Base-by-base conservation (phyloP, 371 early-diverging fungal species). In the Apophysomyces variabilis region DNA sequence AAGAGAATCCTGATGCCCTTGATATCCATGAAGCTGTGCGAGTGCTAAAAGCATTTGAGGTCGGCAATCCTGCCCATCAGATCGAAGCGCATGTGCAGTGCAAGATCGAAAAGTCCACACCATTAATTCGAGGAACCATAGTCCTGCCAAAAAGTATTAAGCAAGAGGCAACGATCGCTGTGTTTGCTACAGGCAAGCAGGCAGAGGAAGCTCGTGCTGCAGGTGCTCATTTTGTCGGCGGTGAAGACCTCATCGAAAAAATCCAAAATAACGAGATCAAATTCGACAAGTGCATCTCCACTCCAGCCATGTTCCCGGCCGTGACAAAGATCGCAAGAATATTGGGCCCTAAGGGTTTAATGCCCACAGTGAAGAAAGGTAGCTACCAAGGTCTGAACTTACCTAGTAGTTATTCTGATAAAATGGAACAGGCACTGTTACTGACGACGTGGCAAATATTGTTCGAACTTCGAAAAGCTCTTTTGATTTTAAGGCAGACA, bases 351-450 rank as follows among this genome's bases (percentile, higher is more conserved):
- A 95, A 93, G 76, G 95, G 95, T 18, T 82, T 98, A 64, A 97
- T 98, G 98, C 98, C 98, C 12, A 95, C 93, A 37, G 90, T 92
- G 14, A 93, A 95, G 64, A 94, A 93, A 76, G 96, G 92, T 87
- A 76, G 61, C 41, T 12, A 38, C 21, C n/a, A 5, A 32, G n/a
- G 0, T 41, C 45, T 36, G 13, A 35, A 7, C 56, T 47, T 67
- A 7, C 18, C 39, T 58, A 58, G 12, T 16, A 5, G 59, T 45
- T 32, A 62, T 16, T 39, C 7, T 21, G 11, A 26, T 26, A 1
- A 26, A 13, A 9, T 57, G 12, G 4, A 11, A 41, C 71, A 82
- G 90, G 94, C 16, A 94, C 92, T 21, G 94, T 93, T 1, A 91
- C 92, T 1, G 86, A 86, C 59, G 93, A 92, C 68, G 78, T 94